Evolutionary conservation across 208 protist species (phyloP), one percentile per base, ranked within the genome.

Genomic region (Leishmania amazonensis): DNA sequence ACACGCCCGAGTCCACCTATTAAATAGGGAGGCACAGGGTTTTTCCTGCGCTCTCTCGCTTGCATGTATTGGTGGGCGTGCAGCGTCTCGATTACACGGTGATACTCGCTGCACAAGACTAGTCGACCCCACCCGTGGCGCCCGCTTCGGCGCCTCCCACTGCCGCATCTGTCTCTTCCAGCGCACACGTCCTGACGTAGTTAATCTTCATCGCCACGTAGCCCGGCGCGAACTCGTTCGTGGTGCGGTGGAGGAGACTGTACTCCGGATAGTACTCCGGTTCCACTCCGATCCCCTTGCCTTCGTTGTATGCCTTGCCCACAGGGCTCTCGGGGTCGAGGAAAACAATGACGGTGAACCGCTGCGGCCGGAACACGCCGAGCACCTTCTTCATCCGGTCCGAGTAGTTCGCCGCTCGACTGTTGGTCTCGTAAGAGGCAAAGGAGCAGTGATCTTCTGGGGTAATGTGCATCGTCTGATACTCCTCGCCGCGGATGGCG

Each of bases 401-500:
- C 21, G 83, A 82, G 85, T 95, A 96, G 81, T 96, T 92, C 11
- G 80, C 85, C 13, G 85, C 90, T 13, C 83, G 83, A 53, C 79
- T 90, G 89, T 99, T 99, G 31, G 98, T 99, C 82, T 99, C 97
- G 88, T 98, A 99, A 24, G 92, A 97, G 24, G 94, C 98, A 81
- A 98, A 99, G 40, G 90, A 97, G 88, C 95, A 98, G 85, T 97
- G 91, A 49, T 93, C 85, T 84, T 99, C 96, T 0, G 98, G 98
- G 70, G 98, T 99, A 85, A 99, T 98, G 90, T 99, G 98, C 74
- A 98, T 98, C 15, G 98, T 99, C 80, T 94, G 96, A 87, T 99
- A 99, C 81, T 95, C 88, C 60, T 79, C 83, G 28, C 83, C 95
- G 24, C 89, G 83, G 45, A 99, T 92, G 31, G 95, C 96, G 87